Percentiles rank a stretch among this genome's conserved stretches.
These are phyloP conservation scores for Wallacemonas rigidus DNA, from an alignment of 208 protist genomes.

Conservation along the genomic window DNA sequence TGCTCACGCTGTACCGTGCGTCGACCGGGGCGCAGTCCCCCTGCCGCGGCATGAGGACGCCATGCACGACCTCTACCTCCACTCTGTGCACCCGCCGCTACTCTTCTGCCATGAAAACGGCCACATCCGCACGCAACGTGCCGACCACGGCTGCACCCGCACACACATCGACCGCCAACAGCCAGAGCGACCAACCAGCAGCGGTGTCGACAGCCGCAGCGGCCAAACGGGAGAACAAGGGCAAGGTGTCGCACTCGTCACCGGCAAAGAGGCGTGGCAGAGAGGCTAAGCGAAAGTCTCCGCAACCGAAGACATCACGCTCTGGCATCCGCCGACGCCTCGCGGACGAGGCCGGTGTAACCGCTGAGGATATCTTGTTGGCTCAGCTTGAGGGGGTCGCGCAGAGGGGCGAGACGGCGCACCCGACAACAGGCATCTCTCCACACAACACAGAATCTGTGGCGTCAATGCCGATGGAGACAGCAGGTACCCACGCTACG, in stretches of 20 bases:
- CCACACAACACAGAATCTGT: not conserved
- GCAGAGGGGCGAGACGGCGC: not conserved
- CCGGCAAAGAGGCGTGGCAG: conserved; percentile 4
- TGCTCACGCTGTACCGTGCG: not conserved
- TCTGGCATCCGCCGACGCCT: not conserved
- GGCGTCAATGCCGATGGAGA: not conserved
- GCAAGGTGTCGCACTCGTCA: not conserved
- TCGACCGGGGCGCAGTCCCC: not conserved
- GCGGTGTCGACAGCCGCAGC: not conserved
- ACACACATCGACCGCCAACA: too few relatives aligned
- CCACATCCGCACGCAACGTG: not conserved
- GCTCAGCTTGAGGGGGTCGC: not conserved
- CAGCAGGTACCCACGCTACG: too few relatives aligned
- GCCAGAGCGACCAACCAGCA: not conserved
- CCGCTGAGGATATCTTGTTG: conserved; percentile 6
- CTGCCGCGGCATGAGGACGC: not conserved
- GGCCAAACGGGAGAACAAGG: not conserved
- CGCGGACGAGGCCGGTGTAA: not conserved
- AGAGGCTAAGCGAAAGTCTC: not conserved
- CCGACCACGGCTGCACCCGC: too few relatives aligned
- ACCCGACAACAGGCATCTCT: not conserved
- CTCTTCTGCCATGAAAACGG: conserved; percentile 9
- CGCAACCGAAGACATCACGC: not conserved
- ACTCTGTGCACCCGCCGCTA: not conserved
- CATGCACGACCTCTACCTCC: not conserved